Conservation (phyloP, 1,284 basidiomycete genomes). For the Boletus chippewaensis region DNA sequence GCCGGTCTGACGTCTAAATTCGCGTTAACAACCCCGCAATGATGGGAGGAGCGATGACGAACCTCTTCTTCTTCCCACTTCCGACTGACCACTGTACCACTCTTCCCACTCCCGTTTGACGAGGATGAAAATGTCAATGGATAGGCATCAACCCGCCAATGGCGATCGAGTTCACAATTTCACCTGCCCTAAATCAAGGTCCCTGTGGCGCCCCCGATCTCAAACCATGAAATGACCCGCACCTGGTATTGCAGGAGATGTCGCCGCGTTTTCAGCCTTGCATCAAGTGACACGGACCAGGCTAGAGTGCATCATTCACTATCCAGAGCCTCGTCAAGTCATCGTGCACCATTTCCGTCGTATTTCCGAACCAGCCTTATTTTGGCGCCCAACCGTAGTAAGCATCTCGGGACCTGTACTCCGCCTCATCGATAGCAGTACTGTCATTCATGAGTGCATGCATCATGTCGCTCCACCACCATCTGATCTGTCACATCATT, state of each 20-base stretch:
- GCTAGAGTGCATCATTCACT: slow-evolving; percentile 6
- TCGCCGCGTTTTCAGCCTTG: slow-evolving; percentile 14
- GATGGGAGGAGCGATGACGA: slow-evolving; percentile 10
- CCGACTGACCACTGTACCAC: slow-evolving; percentile 40
- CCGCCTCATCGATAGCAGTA: slow-evolving; percentile 30
- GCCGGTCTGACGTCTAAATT: slow-evolving; percentile 20
- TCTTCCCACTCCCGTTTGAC: slow-evolving; percentile 38
- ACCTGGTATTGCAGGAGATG: not conserved
- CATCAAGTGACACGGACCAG: slow-evolving; percentile 9
- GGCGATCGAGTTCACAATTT: slow-evolving; percentile 15
- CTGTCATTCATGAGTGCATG: slow-evolving; percentile 8
- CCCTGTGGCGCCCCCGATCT: slow-evolving; percentile 28
- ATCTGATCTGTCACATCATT: slow-evolving; percentile 21
- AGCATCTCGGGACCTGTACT: slow-evolving; percentile 24
- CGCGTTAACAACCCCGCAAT: slow-evolving; percentile 9
- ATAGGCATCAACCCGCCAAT: slow-evolving; percentile 24
- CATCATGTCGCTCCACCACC: slow-evolving; percentile 16
- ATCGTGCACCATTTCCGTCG: slow-evolving; percentile 24
- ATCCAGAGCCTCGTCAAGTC: slow-evolving; percentile 19
- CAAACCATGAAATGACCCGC: slow-evolving; percentile 17
- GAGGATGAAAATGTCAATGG: slow-evolving; percentile 38
- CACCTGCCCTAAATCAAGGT: slow-evolving; percentile 32
- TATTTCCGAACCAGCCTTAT: slow-evolving; percentile 22
- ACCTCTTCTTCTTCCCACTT: slow-evolving; percentile 40
- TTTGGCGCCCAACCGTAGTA: slow-evolving; percentile 15